These are phyloP conservation scores for Colletotrichum lentis DNA, from an alignment of 2,329 filamentous ascomycete genomes.

Conservation along the genomic window DNA sequence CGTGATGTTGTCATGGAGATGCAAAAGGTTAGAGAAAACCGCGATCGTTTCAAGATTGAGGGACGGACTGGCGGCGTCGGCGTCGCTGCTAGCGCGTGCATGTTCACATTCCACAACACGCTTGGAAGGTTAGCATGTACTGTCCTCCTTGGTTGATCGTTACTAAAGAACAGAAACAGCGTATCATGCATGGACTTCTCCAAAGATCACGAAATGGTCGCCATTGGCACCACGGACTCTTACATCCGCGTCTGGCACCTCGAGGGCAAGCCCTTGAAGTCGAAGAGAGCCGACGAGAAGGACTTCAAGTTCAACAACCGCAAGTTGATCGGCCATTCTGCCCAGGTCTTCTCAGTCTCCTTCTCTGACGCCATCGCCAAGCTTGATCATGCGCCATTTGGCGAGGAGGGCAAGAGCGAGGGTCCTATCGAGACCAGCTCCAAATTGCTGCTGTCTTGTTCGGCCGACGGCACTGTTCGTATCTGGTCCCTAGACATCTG, in stretches of 20 bases:
- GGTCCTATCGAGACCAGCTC: conserved; percentile 62
- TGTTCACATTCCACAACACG: conserved; percentile 99
- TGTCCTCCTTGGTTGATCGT: not conserved
- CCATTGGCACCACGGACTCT: conserved; percentile 89
- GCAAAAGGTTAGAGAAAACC: conserved; percentile 89
- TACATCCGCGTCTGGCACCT: conserved; percentile 96
- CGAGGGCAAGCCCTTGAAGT: conserved; percentile 81
- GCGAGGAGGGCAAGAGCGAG: conserved; percentile 55
- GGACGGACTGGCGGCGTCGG: conserved; percentile 83
- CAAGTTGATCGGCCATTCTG: conserved; percentile 88
- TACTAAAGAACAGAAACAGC: conserved; percentile 53
- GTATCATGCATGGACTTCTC: conserved; percentile 96
- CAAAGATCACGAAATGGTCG: conserved; percentile 85
- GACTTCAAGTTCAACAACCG: conserved; percentile 68
- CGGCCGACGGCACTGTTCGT: conserved; percentile 85
- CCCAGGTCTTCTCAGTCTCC: conserved; percentile 85
- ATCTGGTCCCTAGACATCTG: conserved; percentile 94
- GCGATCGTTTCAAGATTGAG: conserved; percentile 90
- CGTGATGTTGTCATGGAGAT: conserved; percentile 94
- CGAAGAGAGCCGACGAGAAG: conserved; percentile 67
- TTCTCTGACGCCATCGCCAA: conserved; percentile 78
- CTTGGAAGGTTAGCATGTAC: conserved; percentile 74
- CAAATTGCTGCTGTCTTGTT: conserved; percentile 85
- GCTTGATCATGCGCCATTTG: conserved; percentile 59
- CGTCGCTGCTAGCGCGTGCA: conserved; percentile 85